These are phyloP conservation scores for Sugiyamaella grinbergsii DNA, from an alignment of 1,139 yeast genomes.

Conservation along the genomic window DNA sequence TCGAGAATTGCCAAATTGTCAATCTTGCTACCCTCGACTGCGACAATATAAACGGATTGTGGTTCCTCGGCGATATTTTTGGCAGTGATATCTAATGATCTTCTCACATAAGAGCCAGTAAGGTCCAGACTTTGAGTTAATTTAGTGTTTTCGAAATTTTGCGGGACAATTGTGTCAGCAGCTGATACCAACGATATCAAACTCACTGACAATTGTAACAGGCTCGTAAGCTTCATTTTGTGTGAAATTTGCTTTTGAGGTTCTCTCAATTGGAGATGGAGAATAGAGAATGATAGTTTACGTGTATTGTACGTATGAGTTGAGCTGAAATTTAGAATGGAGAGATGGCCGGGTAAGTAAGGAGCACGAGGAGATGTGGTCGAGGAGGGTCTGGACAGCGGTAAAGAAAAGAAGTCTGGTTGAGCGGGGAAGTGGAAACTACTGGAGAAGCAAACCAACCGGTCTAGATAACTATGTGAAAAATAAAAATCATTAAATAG, in stretches of 20 bases:
- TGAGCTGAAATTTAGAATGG: not conserved
- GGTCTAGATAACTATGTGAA: too few relatives aligned
- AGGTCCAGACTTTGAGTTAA: slow-evolving; percentile 55
- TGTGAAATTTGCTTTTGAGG: not conserved
- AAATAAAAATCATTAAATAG: too few relatives aligned
- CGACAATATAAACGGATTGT: slow-evolving; percentile 56
- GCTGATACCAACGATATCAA: slow-evolving; percentile 9
- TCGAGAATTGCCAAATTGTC: slow-evolving; percentile 52
- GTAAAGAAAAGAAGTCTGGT: too few relatives aligned
- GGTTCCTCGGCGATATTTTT: slow-evolving; percentile 63
- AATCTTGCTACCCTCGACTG: slow-evolving; percentile 50
- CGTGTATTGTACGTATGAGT: not conserved
- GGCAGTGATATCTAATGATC: slow-evolving; percentile 56
- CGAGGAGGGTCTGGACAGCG: too few relatives aligned
- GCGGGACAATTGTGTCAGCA: slow-evolving; percentile 15
- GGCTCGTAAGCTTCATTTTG: slow-evolving; percentile 3
- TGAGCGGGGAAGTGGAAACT: too few relatives aligned
- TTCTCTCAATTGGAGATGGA: not conserved
- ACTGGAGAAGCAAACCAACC: too few relatives aligned
- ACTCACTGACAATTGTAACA: slow-evolving; percentile 4
- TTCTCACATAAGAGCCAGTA: slow-evolving; percentile 65
- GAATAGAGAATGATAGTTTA: slow-evolving; percentile 2
- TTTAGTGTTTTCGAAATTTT: slow-evolving; percentile 38
- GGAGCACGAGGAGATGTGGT: not conserved
- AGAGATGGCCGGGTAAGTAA: not conserved